Evolutionary conservation across 2,329 filamentous ascomycete species (phyloP), one percentile per base, ranked within the genome.

Genomic region (Colletotrichum musae): DNA sequence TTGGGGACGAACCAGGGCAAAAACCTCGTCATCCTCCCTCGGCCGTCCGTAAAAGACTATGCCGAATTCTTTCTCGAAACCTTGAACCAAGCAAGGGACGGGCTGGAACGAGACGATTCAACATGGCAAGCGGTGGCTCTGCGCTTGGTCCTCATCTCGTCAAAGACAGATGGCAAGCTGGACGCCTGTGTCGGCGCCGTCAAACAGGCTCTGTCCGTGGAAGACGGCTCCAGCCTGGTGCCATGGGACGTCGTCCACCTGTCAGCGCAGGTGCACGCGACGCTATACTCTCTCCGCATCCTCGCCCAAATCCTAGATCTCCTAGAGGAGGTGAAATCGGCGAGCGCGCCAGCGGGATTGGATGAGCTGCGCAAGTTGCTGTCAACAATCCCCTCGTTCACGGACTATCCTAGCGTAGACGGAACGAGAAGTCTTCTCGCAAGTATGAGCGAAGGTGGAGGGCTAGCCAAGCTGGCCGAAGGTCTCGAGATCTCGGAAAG

Each of bases 191-290:
- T 10, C 57, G 77, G 21, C 72, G 74, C n/a, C n/a, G 39, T 70
- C 16, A 70, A 58, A 21, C 67, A 61, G 3, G 67, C 28, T 9
- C 45, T 61, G 0, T 70, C 62, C 13, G 57, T 70, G n/a, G 57
- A 54, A 74, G 72, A 1, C 71, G 64, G 68, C 21, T 68, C 69
- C 0, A 74, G 73, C 2, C 76, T 43, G 53, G 72, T 74, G 56
- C 77, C 72, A 1, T 93, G 91, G 92, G 81, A 86, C 10, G 80
- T 86, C 18, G 78, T 92, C 51, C 91, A 94, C 73, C 82, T 92
- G 56, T 77, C 84, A 9, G 89, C 90, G 0, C 88, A 91, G 71
- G 77, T 89, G 0, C 88, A 91, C 62, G 88, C 87, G 5, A 82
- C 85, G 0, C 77, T 89, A 6, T 93, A 92, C 74, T 92, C 90